These are phyloP conservation scores for Ramaria sp. DNA, from an alignment of 768 basidiomycete species.

Conservation along the genomic window DNA sequence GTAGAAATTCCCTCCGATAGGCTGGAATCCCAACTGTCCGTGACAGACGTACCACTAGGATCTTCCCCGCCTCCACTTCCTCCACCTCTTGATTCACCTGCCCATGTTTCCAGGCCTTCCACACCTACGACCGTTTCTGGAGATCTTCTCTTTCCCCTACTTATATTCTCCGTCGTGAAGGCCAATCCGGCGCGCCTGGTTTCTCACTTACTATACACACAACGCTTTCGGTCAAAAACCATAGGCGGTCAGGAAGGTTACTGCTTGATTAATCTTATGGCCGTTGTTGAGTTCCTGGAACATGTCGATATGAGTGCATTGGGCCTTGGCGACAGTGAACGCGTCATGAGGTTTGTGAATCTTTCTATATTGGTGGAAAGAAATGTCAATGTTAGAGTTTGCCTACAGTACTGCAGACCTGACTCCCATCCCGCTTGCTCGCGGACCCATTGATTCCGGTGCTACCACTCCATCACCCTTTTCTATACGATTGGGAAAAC, in stretches of 20 bases:
- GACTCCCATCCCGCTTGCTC: constrained; percentile 65
- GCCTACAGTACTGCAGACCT: constrained; percentile 58
- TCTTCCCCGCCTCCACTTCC: not conserved
- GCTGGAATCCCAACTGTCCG: not conserved
- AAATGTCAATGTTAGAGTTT: not conserved
- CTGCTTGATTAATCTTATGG: constrained; percentile 89
- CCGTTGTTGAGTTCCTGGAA: constrained; percentile 92
- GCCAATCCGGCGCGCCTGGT: constrained; percentile 76
- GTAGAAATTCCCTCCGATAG: no score
- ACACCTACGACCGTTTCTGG: constrained; percentile 47
- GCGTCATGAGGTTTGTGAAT: constrained; percentile 41
- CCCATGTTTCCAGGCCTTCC: not conserved
- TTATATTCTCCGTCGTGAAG: constrained; percentile 92
- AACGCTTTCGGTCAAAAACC: constrained; percentile 48
- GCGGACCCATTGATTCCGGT: constrained; percentile 36
- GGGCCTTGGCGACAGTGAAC: constrained; percentile 49
- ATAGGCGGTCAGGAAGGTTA: constrained; percentile 81
- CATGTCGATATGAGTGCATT: constrained; percentile 78
- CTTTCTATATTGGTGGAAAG: not conserved
- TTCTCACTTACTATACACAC: constrained; percentile 46
- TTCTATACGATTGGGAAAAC: constrained; percentile 50
- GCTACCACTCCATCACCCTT: constrained; percentile 27
- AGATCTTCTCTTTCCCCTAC: constrained; percentile 83
- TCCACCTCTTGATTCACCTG: not conserved
- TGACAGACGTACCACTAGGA: not conserved